Evolutionary conservation across 345 rosid species (phyloP).

Genomic region (Citrus sp.): DNA sequence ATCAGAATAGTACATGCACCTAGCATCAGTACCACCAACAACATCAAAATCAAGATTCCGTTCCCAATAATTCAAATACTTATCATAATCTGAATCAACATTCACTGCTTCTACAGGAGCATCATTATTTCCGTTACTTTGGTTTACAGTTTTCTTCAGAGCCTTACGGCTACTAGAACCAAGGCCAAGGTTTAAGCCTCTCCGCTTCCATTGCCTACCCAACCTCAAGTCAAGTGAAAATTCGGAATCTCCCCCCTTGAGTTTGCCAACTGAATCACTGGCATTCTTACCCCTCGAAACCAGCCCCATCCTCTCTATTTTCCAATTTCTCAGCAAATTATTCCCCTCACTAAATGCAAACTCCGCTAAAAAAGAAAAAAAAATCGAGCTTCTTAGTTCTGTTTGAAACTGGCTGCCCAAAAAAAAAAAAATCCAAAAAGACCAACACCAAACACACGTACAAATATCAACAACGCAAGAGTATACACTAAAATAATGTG

Average conservation of each 20-base stretch:
- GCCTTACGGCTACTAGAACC: not conserved
- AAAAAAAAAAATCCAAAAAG: no score
- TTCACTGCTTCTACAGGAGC: conserved; percentile 4
- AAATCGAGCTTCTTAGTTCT: not conserved
- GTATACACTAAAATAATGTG: no score
- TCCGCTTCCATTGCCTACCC: conserved; percentile 30
- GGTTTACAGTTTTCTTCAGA: not conserved
- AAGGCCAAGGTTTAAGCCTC: conserved; percentile 1
- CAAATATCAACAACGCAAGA: no score
- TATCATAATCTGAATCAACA: conserved; percentile 15
- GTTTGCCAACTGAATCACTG: not conserved
- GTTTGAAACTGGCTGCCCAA: no score
- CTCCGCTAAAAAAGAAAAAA: not conserved
- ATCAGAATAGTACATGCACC: conserved; percentile 5
- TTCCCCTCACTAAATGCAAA: not conserved
- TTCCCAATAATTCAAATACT: not conserved
- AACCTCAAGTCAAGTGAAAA: conserved; percentile 13
- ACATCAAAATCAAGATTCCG: not conserved
- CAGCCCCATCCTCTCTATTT: not conserved
- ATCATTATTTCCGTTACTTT: not conserved
- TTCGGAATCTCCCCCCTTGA: not conserved
- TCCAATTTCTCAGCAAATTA: not conserved
- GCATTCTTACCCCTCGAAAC: not conserved
- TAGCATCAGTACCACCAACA: not conserved
- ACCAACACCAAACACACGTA: no score